Evolutionary conservation across 2,329 filamentous ascomycete genomes (phyloP).

Genomic region (Lasiodiplodia sp.): DNA sequence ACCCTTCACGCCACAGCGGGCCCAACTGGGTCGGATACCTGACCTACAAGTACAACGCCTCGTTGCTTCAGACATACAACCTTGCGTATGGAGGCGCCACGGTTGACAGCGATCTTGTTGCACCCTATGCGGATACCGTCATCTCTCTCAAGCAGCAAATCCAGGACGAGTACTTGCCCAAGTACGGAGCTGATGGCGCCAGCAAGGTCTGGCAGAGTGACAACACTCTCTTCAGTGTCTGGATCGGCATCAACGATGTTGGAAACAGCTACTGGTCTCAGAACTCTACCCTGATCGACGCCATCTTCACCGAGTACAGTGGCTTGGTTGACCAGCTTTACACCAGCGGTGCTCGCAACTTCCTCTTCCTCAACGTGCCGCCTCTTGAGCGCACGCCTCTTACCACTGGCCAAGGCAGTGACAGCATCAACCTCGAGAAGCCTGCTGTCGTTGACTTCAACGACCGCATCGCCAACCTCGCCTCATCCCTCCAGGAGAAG

Average conservation of each 20-base stretch:
- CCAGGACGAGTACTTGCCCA: constrained; percentile 50
- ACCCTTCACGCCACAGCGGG: constrained; percentile 45
- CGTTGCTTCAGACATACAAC: constrained; percentile 60
- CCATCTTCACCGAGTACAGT: constrained; percentile 49
- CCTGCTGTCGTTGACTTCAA: constrained; percentile 63
- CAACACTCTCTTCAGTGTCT: constrained; percentile 39
- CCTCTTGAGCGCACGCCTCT: constrained; percentile 62
- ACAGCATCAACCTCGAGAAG: constrained; percentile 43
- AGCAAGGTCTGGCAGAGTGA: constrained; percentile 35
- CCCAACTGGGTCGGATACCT: constrained; percentile 65
- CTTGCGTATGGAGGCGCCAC: constrained; percentile 63
- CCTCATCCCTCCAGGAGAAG: constrained; percentile 46
- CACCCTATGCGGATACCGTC: constrained; percentile 58
- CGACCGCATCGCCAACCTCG: constrained; percentile 51
- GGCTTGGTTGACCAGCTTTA: constrained; percentile 52
- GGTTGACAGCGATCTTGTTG: constrained; percentile 59
- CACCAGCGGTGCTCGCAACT: constrained; percentile 56
- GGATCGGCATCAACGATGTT: constrained; percentile 65
- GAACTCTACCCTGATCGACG: constrained; percentile 40
- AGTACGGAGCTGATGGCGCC: constrained; percentile 44
- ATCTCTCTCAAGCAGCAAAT: constrained; percentile 62
- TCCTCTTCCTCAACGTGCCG: constrained; percentile 57
- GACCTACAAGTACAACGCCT: constrained; percentile 54
- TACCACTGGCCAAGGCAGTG: constrained; percentile 50
- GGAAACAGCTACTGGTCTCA: constrained; percentile 57